These are phyloP conservation scores for Stygiomarasmius scandens DNA, from an alignment of 1,284 basidiomycete genomes.

Conservation along the genomic window DNA sequence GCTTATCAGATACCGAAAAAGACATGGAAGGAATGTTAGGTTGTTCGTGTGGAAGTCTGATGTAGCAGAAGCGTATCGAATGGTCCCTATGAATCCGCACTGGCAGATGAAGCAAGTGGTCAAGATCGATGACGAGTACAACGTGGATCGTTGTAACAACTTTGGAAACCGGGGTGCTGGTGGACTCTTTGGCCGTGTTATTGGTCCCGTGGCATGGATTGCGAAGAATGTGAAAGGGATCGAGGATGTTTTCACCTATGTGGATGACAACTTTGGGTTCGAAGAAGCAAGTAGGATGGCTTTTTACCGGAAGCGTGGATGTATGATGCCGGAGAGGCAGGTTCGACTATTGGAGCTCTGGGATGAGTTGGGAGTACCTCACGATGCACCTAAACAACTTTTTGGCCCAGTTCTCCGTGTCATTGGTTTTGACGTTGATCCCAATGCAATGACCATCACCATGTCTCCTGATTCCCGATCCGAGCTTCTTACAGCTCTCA, in stretches of 20 bases:
- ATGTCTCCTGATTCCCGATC: slow-evolving; percentile 21
- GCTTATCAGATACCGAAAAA: no score
- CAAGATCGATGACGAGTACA: no score
- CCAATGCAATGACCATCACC: slow-evolving; percentile 30
- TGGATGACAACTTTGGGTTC: slow-evolving; percentile 38
- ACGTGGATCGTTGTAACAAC: no score
- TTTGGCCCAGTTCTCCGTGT: slow-evolving; percentile 31
- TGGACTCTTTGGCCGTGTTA: no score
- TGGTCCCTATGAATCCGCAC: no score
- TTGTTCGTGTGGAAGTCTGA: no score
- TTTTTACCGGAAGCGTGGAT: no score
- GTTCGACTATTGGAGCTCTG: slow-evolving; percentile 35
- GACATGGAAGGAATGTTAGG: no score
- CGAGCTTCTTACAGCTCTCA: slow-evolving; percentile 20
- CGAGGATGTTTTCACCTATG: slow-evolving; percentile 29
- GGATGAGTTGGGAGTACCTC: slow-evolving; percentile 42
- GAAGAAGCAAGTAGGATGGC: slow-evolving; percentile 20
- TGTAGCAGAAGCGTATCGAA: no score
- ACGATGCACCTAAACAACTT: slow-evolving; percentile 41
- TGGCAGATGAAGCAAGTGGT: no score
- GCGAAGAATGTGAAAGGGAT: slow-evolving; percentile 20
- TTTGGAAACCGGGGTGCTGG: no score
- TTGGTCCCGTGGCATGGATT: slow-evolving; percentile 30
- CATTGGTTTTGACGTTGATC: slow-evolving; percentile 40
- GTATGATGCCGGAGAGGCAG: slow-evolving; percentile 29